Conservation (phyloP, 495 filamentous ascomycete species). For the Pyrenula aspistea region DNA sequence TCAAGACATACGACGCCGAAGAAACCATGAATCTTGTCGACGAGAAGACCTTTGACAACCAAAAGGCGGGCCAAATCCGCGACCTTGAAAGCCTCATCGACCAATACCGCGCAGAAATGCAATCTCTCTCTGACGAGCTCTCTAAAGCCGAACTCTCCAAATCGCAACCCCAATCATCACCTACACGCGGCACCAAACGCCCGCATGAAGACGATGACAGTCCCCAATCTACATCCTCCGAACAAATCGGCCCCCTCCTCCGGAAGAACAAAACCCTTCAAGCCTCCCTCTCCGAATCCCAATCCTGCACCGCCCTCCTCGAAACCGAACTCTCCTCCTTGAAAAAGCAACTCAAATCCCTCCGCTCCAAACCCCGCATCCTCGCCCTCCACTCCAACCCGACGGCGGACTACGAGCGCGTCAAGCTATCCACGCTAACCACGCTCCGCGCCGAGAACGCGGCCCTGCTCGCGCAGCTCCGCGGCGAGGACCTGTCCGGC, state of each 20-base stretch:
- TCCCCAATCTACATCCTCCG: conserved; percentile 53
- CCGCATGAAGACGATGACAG: conserved; percentile 49
- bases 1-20: conserved; percentile 84
- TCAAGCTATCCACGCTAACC: conserved; percentile 66
- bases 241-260: conserved; percentile 68
- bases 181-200: conserved; percentile 22
- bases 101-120: conserved; percentile 74
- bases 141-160: conserved; percentile 36
- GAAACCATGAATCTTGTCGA: conserved; percentile 68
- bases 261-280: conserved; percentile 81
- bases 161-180: conserved; percentile 16
- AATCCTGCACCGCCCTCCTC: conserved; percentile 52
- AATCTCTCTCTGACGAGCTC: conserved; percentile 59
- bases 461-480: conserved; percentile 68
- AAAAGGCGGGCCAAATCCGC: conserved; percentile 62
- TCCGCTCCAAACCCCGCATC: conserved; percentile 70
- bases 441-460: conserved; percentile 74
- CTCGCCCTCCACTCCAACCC: conserved; percentile 84
- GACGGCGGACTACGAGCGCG: conserved; percentile 65
- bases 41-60: conserved; percentile 54
- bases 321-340: conserved; percentile 64
- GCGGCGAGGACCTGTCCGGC: conserved; percentile 27
- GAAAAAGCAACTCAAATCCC: conserved; percentile 55
- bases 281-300: conserved; percentile 54
- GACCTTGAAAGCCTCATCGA: conserved; percentile 80